Base-by-base conservation (phyloP, 495 filamentous ascomycete genomes). In the Pyrenopolyporus hunteri region DNA sequence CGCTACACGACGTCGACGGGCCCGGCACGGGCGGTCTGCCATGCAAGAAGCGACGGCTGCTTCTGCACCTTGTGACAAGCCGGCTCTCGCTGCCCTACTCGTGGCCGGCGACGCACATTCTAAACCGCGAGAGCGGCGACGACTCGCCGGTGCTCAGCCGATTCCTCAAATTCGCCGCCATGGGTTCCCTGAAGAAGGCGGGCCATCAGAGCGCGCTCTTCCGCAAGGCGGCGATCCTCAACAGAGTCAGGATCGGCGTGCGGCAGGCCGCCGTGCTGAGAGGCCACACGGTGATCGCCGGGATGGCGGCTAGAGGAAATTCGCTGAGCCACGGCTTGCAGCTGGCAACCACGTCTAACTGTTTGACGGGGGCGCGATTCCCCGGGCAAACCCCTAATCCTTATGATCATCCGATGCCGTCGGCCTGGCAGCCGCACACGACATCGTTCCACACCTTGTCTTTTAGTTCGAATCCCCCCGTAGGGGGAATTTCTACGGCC, bases 61-160 rank as follows among this genome's bases (percentile, higher is more conserved):
- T 85, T 4, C 72, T 84, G 14, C 73, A 82, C 17, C 74, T 90
- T 16, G 81, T 89, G 59, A 91, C 88, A 3, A 89, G 87, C 3
- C 78, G 86, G 13, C 82, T 91, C 1, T 89, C 85, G 22, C 77
- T 75, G 39, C 88, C 87, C 1, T 91, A 85, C 67, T 88, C 87
- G 1, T 74, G 79, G 8, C 88, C 88, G 0, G 81, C 88, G 4
- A 85, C 86, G 16, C 85, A 90, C 68, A 86, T 89, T 49, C 75
- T 87, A 48, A 82, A 86, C 69, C 78, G 87, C 28, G 80, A 80
- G 58, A 63, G 71, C 2, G 81, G 83, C 19, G 79, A 80, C 47
- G 78, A 76, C 28, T 35, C 60, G 25, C 69, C 69, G 0, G 48
- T 69, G 14, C 59, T 69, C 1, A 87, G 81, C 70, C 78, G 85